A percentile compares a stretch with the other conserved stretches of the same genome.
Conservation (phyloP, 345 rosid species). For the Moricandia arvensis region DNA sequence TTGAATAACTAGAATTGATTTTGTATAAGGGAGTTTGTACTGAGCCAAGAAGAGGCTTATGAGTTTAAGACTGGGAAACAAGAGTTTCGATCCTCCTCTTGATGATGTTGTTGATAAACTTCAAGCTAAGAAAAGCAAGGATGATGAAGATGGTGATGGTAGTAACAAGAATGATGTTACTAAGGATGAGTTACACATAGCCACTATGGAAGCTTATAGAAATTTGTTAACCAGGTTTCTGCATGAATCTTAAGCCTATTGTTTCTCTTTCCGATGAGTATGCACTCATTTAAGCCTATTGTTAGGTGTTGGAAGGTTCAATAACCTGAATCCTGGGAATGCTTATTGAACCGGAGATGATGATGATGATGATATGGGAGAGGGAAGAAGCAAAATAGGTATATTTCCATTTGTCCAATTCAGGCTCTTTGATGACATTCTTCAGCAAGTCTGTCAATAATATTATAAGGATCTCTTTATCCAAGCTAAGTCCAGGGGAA, state of each 20-base stretch:
- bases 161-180: too few species aligned
- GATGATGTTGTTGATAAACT: conserved; percentile 58
- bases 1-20: neutral
- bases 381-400: conserved; percentile 44
- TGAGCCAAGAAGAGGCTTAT: conserved; percentile 73
- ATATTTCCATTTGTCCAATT: conserved; percentile 77
- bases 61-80: conserved; percentile 84
- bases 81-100: conserved; percentile 69
- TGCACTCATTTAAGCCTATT: conserved; percentile 62
- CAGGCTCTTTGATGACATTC: conserved; percentile 85
- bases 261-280: too few species aligned
- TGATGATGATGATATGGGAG: neutral
- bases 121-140: conserved; percentile 28
- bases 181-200: neutral
- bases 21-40: conserved; percentile 59
- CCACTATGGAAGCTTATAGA: neutral
- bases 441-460: conserved; percentile 71
- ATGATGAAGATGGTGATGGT: neutral
- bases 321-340: conserved; percentile 70
- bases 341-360: conserved; percentile 30
- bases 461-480: neutral
- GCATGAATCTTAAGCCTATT: too few species aligned
- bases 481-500: too few species aligned
- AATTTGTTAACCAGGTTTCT: too few species aligned
- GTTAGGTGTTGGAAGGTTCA: conserved; percentile 66